These are phyloP conservation scores for Pythium monospermum DNA, from an alignment of 352 stramenopile species.

Conservation along the genomic window DNA sequence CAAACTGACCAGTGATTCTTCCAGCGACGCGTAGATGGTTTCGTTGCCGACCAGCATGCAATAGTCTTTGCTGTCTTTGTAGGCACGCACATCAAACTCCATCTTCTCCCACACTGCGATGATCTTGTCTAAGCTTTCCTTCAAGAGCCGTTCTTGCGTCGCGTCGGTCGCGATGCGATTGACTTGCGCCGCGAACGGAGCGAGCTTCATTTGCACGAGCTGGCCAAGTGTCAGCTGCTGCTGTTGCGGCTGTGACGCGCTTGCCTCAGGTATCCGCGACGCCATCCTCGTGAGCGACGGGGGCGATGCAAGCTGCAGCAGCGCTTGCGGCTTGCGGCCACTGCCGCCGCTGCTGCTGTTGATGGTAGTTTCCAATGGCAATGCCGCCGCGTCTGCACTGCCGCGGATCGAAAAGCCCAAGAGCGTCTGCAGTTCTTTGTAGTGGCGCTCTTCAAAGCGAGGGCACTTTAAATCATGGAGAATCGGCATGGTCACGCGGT, in stretches of 20 bases:
- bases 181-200: constrained; percentile 69
- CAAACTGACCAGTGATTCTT: constrained; percentile 89
- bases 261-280: no score
- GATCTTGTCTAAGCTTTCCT: constrained; percentile 89
- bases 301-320: background rate
- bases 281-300: background rate
- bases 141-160: constrained; percentile 80
- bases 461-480: constrained; percentile 49
- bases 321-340: background rate
- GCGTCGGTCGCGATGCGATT: constrained; percentile 81
- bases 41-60: constrained; percentile 81
- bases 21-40: constrained; percentile 70
- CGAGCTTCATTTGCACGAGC: constrained; percentile 78
- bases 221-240: constrained; percentile 76
- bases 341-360: background rate
- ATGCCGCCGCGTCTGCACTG: background rate
- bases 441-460: constrained; percentile 66
- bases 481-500: constrained; percentile 77
- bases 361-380: background rate
- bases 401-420: constrained; percentile 76
- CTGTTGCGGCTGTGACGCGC: no score
- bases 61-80: constrained; percentile 90
- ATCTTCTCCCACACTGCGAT: constrained; percentile 70
- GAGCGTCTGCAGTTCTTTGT: constrained; percentile 41
- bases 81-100: constrained; percentile 84